phyloP scores from a whole-genome alignment of 345 rosid genomes.

The Camelina sativa region DNA sequence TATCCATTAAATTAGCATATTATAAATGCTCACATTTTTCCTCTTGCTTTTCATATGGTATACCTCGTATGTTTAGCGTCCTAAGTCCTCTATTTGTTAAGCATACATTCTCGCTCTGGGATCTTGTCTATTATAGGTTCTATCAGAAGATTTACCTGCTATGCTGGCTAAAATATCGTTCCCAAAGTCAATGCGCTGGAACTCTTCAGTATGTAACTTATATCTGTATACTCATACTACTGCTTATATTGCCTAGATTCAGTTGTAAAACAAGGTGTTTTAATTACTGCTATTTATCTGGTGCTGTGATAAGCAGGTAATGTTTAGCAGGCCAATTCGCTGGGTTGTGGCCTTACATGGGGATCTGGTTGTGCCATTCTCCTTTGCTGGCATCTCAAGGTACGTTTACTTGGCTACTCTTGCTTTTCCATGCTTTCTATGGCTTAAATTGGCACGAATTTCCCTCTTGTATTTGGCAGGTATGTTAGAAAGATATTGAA shows the following conservation, averaged over 20 bases:
- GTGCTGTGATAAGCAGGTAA: constrained; percentile 57
- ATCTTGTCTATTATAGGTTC: constrained; percentile 55
- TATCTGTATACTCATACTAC: constrained; percentile 22
- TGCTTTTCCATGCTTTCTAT: constrained; percentile 23
- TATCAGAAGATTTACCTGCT: constrained; percentile 81
- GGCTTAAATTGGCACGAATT: neutral
- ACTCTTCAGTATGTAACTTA: constrained; percentile 63
- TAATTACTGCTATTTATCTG: constrained; percentile 15
- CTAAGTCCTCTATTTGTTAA: constrained; percentile 22
- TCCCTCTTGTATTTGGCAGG: constrained; percentile 4
- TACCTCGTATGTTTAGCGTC: constrained; percentile 11
- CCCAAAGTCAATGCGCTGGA: constrained; percentile 98
- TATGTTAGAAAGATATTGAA: neutral
- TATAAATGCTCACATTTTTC: constrained; percentile 8
- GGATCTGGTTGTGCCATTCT: constrained; percentile 76
- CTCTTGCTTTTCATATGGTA: constrained; percentile 15
- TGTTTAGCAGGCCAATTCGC: constrained; percentile 93
- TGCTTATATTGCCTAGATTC: neutral
- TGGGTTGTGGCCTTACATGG: constrained; percentile 98
- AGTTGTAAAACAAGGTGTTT: constrained; percentile 13
- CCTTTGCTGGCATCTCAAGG: constrained; percentile 86
- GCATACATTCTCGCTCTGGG: neutral
- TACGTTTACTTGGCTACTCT: constrained; percentile 43
- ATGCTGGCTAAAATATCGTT: constrained; percentile 76
- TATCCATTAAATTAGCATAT: neutral